These are phyloP conservation scores for Thalia dealbata DNA, from an alignment of 176 grass and related monocot species.

Conservation along the genomic window DNA sequence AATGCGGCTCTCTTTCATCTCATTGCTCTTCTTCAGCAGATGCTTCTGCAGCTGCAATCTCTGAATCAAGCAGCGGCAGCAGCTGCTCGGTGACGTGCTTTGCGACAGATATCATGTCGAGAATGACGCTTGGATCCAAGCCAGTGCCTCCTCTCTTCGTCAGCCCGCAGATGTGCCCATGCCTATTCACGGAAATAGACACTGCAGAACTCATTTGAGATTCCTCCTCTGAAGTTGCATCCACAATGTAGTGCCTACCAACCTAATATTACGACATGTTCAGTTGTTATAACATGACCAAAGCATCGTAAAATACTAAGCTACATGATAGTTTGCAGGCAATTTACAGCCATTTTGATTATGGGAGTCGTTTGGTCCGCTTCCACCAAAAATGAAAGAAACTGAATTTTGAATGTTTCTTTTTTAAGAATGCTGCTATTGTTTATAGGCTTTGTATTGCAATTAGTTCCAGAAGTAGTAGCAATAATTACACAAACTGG, in stretches of 20 bases:
- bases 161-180: slow-evolving; percentile 59
- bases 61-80: slow-evolving; percentile 45
- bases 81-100: slow-evolving; percentile 55
- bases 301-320: neutral
- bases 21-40: slow-evolving; percentile 5
- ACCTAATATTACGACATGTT: slow-evolving; percentile 29
- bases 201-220: slow-evolving; percentile 80
- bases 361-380: too few species aligned
- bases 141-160: slow-evolving; percentile 66
- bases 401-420: too few species aligned
- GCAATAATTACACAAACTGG: too few species aligned
- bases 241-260: slow-evolving; percentile 66
- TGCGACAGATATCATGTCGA: slow-evolving; percentile 77
- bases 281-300: too few species aligned
- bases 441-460: too few species aligned
- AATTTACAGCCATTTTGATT: neutral
- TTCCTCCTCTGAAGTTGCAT: slow-evolving; percentile 72
- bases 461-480: too few species aligned
- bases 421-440: too few species aligned
- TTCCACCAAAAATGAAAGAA: too few species aligned
- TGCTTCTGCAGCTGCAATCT: slow-evolving; percentile 47
- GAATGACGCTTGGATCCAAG: slow-evolving; percentile 65
- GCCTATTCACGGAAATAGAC: slow-evolving; percentile 65
- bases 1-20: neutral
- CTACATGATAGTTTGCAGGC: neutral